These are phyloP conservation scores for Asterionellopsis glacialis DNA, from an alignment of 108 stramenopile genomes.

Conservation along the genomic window DNA sequence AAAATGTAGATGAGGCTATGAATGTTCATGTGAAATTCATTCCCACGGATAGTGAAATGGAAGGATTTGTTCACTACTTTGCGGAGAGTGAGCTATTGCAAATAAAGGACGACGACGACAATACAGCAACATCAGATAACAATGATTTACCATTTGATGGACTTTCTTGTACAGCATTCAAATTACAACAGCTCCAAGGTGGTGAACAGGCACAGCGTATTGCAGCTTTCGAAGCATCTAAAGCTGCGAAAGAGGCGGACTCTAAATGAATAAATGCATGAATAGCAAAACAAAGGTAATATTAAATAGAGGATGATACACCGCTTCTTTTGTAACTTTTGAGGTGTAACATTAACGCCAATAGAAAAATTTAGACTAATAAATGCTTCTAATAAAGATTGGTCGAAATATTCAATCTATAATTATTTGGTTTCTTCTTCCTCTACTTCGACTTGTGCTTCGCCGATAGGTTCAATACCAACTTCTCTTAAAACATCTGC, in stretches of 20 bases:
- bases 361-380: too few species aligned
- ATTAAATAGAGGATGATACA: too few species aligned
- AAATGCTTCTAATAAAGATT: too few species aligned
- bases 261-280: too few species aligned
- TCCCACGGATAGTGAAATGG: conserved; percentile 9
- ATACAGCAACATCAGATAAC: not conserved
- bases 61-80: conserved; percentile 54
- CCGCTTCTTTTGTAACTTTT: too few species aligned
- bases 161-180: conserved; percentile 39
- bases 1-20: conserved; percentile 56
- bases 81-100: conserved; percentile 56
- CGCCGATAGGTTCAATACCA: conserved; percentile 28
- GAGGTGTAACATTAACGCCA: too few species aligned
- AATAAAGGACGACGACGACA: not conserved
- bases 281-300: too few species aligned
- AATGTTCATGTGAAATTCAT: conserved; percentile 59
- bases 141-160: conserved; percentile 32
- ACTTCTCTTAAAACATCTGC: conserved; percentile 25
- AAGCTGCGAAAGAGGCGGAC: too few species aligned
- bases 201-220: conserved; percentile 31
- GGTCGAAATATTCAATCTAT: too few species aligned
- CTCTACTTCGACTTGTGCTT: conserved; percentile 14
- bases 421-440: conserved; percentile 11
- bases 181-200: conserved; percentile 34
- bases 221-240: conserved; percentile 25